These are phyloP conservation scores for Dissoconium aciculare DNA, from an alignment of 2,329 filamentous ascomycete species.

Conservation along the genomic window DNA sequence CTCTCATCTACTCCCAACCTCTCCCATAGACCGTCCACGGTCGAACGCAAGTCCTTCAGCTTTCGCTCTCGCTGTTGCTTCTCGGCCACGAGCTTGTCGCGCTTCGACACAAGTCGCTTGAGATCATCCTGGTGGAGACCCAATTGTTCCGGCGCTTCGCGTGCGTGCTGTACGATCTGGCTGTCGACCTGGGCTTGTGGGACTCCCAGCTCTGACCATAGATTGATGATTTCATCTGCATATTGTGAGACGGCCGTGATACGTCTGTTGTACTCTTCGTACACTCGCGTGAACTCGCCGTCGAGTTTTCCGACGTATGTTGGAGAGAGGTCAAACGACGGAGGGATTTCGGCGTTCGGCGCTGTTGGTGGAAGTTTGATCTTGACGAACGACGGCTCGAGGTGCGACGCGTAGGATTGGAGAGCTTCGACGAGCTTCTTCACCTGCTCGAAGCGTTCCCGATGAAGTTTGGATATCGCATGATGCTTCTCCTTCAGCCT, in stretches of 20 bases:
- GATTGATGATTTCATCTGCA: conserved; percentile 73
- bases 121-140: conserved; percentile 84
- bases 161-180: conserved; percentile 74
- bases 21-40: conserved; percentile 80
- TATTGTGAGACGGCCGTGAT: conserved; percentile 58
- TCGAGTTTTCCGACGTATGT: conserved; percentile 78
- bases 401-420: conserved; percentile 89
- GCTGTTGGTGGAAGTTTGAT: conserved; percentile 72
- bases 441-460: conserved; percentile 87
- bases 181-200: conserved; percentile 85
- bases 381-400: conserved; percentile 76
- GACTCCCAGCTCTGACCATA: conserved; percentile 91
- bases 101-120: conserved; percentile 52
- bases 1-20: conserved; percentile 68
- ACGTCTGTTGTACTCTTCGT: conserved; percentile 86
- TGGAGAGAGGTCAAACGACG: conserved; percentile 82
- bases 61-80: conserved; percentile 71
- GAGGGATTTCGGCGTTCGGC: conserved; percentile 58
- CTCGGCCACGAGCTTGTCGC: conserved; percentile 74
- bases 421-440: conserved; percentile 89
- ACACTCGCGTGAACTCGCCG: conserved; percentile 81
- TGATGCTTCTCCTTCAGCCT: conserved; percentile 72
- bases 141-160: conserved; percentile 82
- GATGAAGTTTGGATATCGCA: conserved; percentile 66
- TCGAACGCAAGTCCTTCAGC: conserved; percentile 57